Conservation (phyloP, 257 asterid species). For the Marsdenia floribunda region DNA sequence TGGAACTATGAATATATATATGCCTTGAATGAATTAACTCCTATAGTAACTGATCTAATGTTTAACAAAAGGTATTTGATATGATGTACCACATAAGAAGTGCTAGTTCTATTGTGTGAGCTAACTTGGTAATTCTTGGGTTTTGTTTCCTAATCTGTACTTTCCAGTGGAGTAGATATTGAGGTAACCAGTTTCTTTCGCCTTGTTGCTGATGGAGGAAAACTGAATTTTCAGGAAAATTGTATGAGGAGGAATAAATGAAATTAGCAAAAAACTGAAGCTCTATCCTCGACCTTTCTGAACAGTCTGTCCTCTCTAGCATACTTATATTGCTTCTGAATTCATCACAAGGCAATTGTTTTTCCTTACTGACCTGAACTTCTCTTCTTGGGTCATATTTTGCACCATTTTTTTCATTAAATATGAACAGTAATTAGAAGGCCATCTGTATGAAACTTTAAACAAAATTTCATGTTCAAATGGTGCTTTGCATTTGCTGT, state of each 20-base stretch:
- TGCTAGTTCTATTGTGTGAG: background rate
- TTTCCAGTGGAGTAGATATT: background rate
- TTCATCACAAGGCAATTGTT: background rate
- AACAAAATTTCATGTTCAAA: background rate
- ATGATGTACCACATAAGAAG: background rate
- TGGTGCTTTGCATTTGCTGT: background rate
- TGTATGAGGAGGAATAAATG: background rate
- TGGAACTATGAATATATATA: background rate
- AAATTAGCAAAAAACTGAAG: background rate
- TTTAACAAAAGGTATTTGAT: background rate
- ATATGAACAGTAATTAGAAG: background rate
- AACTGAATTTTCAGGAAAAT: background rate
- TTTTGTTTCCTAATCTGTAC: background rate
- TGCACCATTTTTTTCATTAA: background rate
- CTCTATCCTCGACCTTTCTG: background rate
- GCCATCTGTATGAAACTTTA: background rate
- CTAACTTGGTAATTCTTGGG: background rate
- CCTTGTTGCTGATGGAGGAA: background rate
- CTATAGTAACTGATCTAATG: background rate
- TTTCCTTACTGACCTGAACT: background rate
- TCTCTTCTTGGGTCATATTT: background rate
- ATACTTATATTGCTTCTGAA: background rate
- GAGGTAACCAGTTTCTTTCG: background rate
- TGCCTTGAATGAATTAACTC: background rate
- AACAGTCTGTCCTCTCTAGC: background rate